Evolutionary conservation across 208 protist species (phyloP).

Genomic region (Crithidia sp.): DNA sequence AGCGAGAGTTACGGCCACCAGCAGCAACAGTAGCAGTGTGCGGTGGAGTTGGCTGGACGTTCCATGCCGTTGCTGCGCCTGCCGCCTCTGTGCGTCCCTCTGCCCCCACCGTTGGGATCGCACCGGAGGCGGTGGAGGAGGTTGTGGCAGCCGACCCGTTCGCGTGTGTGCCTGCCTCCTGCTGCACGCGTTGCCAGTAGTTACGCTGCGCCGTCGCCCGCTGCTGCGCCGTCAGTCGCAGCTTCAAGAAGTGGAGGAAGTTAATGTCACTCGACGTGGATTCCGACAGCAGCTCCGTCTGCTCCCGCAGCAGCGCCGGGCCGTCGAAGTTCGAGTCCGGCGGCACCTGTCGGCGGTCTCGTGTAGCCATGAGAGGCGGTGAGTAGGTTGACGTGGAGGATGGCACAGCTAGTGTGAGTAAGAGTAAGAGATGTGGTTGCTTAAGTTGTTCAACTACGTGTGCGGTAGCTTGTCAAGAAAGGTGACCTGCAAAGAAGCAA

Average conservation of each 20-base stretch:
- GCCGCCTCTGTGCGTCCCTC: not conserved
- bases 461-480: no score
- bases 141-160: not conserved
- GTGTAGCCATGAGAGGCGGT: not conserved
- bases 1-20: not conserved
- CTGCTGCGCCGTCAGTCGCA: slow-evolving; percentile 70
- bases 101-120: slow-evolving; percentile 1
- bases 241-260: slow-evolving; percentile 62
- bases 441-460: no score
- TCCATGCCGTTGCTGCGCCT: not conserved
- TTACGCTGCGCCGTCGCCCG: slow-evolving; percentile 69
- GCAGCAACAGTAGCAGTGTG: no score
- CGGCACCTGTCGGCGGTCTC: not conserved
- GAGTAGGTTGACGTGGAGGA: not conserved
- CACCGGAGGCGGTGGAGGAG: not conserved
- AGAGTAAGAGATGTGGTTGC: no score
- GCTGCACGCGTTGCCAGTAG: slow-evolving; percentile 41
- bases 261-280: slow-evolving; percentile 71
- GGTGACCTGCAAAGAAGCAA: no score
- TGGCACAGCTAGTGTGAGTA: not conserved
- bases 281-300: slow-evolving; percentile 52
- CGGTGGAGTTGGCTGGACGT: slow-evolving; percentile 3
- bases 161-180: not conserved
- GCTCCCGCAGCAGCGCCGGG: slow-evolving; percentile 62
- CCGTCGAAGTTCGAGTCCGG: slow-evolving; percentile 45